Evolutionary conservation across 768 basidiomycete species (phyloP), one percentile per base, ranked within the genome.

Genomic region (Kwoniella dendrophila): DNA sequence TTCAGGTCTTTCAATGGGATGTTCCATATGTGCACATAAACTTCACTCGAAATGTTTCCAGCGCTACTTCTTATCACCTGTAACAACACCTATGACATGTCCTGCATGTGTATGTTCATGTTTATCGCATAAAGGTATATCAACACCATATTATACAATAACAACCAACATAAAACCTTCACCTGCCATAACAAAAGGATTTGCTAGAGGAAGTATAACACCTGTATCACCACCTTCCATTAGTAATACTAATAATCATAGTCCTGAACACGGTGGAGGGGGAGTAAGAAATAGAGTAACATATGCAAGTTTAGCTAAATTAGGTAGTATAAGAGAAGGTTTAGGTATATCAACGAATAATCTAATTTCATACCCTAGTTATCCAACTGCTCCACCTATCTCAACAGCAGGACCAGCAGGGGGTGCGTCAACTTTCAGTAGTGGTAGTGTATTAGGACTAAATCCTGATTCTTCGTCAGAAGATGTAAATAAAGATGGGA

Each of bases 1-100:
- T 22, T 6, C 47, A 74, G 73, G 73, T 20, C 61, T 75, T 8
- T 68, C 70, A 4, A 69, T 67, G 49, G 57, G 64, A 3, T 75
- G 74, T 43, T 44, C 61, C 2, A 52, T 63, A 5, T 75, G 74
- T 41, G 44, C 41, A n/a, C 74, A 75, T 59, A 57, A 49, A 24
- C 48, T 71, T 4, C 74, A 75, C 48, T 52, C 66, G 1, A 48
- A 52, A n/a, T 74, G 73, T 50, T 63, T 64, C 32, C 56, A 53
- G 32, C n/a, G 22, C 27, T 66, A 71, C 48, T 61, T 66, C 33
- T 18, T 41, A 10, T 51, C 64, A 2, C 32, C 45, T 5, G 2
- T 54, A 1, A 41, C 44, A 5, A 43, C 55, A 3, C 43, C 64
- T 7, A 32, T 52, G 12, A 68, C 63, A 38, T 70, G 71, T 43